These are phyloP conservation scores for Pseudogymnoascus sp. DNA, from an alignment of 2,329 filamentous ascomycete species.

Conservation along the genomic window DNA sequence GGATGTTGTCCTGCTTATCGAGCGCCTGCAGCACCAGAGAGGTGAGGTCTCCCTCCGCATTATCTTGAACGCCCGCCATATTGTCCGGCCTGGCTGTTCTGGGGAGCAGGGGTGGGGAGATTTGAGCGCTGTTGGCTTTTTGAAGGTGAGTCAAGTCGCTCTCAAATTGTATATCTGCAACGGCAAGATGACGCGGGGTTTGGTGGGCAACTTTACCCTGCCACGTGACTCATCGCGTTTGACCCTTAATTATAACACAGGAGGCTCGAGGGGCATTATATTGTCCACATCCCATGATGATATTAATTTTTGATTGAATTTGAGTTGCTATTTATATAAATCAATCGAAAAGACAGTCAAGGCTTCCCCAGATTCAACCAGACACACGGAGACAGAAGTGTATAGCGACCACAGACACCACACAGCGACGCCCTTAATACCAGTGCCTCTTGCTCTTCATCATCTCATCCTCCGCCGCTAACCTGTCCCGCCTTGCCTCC, in stretches of 20 bases:
- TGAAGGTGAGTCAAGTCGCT: slow-evolving; percentile 9
- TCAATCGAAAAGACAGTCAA: background rate
- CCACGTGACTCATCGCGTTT: background rate
- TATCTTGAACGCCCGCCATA: slow-evolving; percentile 37
- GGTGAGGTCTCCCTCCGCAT: slow-evolving; percentile 45
- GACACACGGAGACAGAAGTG: background rate
- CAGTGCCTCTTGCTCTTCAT: background rate
- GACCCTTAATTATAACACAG: background rate
- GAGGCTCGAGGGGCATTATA: background rate
- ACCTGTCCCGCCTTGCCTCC: slow-evolving; percentile 25
- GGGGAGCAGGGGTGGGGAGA: background rate
- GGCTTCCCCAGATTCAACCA: background rate
- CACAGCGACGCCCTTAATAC: background rate
- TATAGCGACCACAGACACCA: background rate
- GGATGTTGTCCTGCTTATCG: slow-evolving; percentile 52
- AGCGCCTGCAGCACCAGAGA: slow-evolving; percentile 58
- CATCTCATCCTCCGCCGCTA: slow-evolving; percentile 3
- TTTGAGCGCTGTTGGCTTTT: background rate
- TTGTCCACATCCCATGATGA: background rate
- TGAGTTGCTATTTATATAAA: background rate
- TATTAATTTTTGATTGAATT: slow-evolving; percentile 1
- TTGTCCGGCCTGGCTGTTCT: slow-evolving; percentile 14
- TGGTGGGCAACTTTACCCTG: slow-evolving; percentile 8
- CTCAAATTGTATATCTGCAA: slow-evolving; percentile 7
- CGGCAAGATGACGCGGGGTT: slow-evolving; percentile 8